Base-by-base conservation (phyloP, 208 protist genomes). In the Naegleria fowleri region DNA sequence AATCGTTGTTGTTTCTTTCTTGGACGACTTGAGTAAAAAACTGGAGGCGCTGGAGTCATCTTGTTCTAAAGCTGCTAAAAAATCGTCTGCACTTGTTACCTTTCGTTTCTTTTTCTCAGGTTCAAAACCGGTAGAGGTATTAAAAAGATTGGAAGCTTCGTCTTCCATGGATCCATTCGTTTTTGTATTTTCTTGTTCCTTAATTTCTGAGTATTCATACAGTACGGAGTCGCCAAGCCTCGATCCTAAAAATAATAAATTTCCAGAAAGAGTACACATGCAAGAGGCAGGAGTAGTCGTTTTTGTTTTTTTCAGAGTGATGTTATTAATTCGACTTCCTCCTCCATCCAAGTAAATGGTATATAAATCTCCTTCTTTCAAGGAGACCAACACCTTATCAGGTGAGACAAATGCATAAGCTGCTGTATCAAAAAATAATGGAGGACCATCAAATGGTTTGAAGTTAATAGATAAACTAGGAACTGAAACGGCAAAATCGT, bases 311-410 rank as follows among this genome's bases (percentile, higher is more conserved):
- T 36, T 39, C 41, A 88, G 13, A 19, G 16, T 25, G 16, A 88
- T n/a, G 22, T 88, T 48, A 33, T 39, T 29, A 48, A 88, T 58
- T 39, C n/a, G 16, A 58, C 43, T 58, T 33, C 41, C 85, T 58
- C n/a, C 41, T 38, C 13, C 11, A 5, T 40, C 19, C 39, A 88
- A 58, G 19, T 58, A 39, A 6, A 88, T n/a, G 6, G 40, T 38
- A 58, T 88, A 88, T 22, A 88, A 39, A 7, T 88, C 85, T 36
- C 85, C 86, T 67, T 89, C 41, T 13, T 89, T 16, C 13, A 89
- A 29, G 7, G 48, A 67, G 1, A 89, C 11, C 25, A 89, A 67
- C 22, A 89, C 15, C 40, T 40, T 55, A 43, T 55, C n/a, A 11
- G 38, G 36, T 67, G 86, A 39, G 39, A 89, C 6, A 29, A 89